Evolutionary conservation across 441 rosid genomes (phyloP), one percentile per base, ranked within the genome.

Genomic region (Aleurites moluccanus): DNA sequence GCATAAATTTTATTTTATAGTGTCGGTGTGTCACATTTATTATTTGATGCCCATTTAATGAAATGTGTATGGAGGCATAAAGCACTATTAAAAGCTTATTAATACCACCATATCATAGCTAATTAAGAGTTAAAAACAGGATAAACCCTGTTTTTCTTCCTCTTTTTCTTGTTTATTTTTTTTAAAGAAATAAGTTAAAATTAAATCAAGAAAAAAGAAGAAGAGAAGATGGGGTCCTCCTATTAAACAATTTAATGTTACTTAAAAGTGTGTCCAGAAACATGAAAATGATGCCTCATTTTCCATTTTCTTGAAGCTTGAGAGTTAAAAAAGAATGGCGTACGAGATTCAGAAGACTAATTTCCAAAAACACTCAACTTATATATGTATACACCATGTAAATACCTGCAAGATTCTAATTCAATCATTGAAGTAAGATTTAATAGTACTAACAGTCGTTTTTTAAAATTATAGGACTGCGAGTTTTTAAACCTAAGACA

Each of bases 261-360:
- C 40, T 38, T 35, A 73, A 45, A 1, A 71, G n/a, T 63, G 28
- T 57, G 61, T 53, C 23, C 55, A n/a, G 40, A 73, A 68, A 23
- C 64, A 69, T 67, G 73, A 56, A 64, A 69, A 21, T 69, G 69
- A 52, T 59, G 73, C 50, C 57, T 62, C 47, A 65, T 23, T 52
- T 80, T 49, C 68, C 67, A 56, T 10, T 5, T 30, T 10, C 64
- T 15, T 60, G 38, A 60, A 28, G 55, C 27, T 71, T 23, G 38
- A 35, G 63, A 53, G 33, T 28, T 33, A 50, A 30, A 68, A 23
- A 40, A 38, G 2, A 52, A 52, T 52, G 4, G 27, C n/a, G 11
- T 21, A 21, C 38, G 38, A 35, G 38, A 35, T 35, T 20, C n/a
- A 55, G 27, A 52, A 52, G 56, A 6, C 56, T 52, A 52, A 18